Conservation (phyloP, 805 yeast genomes). For the Torulaspora microellipsoides region DNA sequence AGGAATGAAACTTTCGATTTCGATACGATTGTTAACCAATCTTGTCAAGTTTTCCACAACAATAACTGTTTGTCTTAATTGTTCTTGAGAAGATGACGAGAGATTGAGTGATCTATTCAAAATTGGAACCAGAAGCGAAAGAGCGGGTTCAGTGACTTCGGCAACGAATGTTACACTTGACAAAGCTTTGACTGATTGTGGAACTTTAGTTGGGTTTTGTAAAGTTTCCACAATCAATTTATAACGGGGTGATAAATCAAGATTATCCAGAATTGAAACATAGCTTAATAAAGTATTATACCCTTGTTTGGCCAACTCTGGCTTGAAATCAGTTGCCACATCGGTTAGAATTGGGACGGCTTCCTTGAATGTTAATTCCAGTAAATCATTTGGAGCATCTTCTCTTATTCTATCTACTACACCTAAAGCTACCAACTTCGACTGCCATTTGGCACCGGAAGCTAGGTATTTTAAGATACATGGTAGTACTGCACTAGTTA, state of each 20-base stretch:
- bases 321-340: constrained; percentile 91
- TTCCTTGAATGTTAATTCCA: constrained; percentile 74
- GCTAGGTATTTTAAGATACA: constrained; percentile 61
- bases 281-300: constrained; percentile 61
- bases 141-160: constrained; percentile 95
- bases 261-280: constrained; percentile 82
- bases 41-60: constrained; percentile 95
- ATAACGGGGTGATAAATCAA: constrained; percentile 83
- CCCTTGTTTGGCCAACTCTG: constrained; percentile 88
- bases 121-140: constrained; percentile 86
- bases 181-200: constrained; percentile 81
- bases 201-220: constrained; percentile 84
- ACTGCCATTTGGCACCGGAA: constrained; percentile 86
- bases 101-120: constrained; percentile 83
- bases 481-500: constrained; percentile 65
- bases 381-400: constrained; percentile 77
- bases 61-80: constrained; percentile 92
- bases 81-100: constrained; percentile 85
- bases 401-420: constrained; percentile 68
- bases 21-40: constrained; percentile 87
- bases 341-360: constrained; percentile 84
- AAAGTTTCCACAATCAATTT: constrained; percentile 82
- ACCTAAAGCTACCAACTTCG: constrained; percentile 75
- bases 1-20: constrained; percentile 85
- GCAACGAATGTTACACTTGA: constrained; percentile 96